Base-by-base conservation (phyloP, 2,329 filamentous ascomycete genomes). In the Botrytis aclada region DNA sequence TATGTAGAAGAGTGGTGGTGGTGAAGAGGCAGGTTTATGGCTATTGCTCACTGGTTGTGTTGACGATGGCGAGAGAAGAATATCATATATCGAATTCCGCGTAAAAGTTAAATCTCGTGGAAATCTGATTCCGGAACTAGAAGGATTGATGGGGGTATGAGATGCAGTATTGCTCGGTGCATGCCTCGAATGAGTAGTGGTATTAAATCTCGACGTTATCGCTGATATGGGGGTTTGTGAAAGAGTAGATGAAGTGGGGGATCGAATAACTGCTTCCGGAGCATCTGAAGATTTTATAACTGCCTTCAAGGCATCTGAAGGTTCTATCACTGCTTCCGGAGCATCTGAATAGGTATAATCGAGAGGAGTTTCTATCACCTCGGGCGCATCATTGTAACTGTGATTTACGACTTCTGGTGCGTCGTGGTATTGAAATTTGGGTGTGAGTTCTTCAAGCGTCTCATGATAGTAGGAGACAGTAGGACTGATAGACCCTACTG, bases 31-130 rank as follows among this genome's bases (percentile, higher is more conserved):
- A 3, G 76, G 70, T 69, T 77, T 79, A 25, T 74, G 41, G 39
- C 77, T 74, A 39, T 76, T 75, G 34, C 72, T 54, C 66, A 77
- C 75, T 22, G 75, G 74, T 18, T 76, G 72, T 32, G 76, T 74
- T 37, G 77, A 74, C 25, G 77, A 78, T 16, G 78, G 76, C 54
- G 71, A 71, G n/a, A 79, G 74, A 16, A 77, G 72, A 18, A 79
- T 74, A 62, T 77, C 78, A 41, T 64, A 47, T 70, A 72, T 75
- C 37, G 75, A 77, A 18, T 70, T 73, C 20, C 74, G 73, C 37
- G 76, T 77, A 71, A 79, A 77, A 1, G 77, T 78, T 39, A 79
- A 77, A 39, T 78, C 76, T 69, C 74, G 71, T 22, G 78, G 78
- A 51, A 79, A 74, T 45, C 75, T 74, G 18, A 69, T 69, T 32